Evolutionary conservation across 2,329 filamentous ascomycete species (phyloP), one percentile per base, ranked within the genome.

Genomic region (Pseudogymnoascus sp.): DNA sequence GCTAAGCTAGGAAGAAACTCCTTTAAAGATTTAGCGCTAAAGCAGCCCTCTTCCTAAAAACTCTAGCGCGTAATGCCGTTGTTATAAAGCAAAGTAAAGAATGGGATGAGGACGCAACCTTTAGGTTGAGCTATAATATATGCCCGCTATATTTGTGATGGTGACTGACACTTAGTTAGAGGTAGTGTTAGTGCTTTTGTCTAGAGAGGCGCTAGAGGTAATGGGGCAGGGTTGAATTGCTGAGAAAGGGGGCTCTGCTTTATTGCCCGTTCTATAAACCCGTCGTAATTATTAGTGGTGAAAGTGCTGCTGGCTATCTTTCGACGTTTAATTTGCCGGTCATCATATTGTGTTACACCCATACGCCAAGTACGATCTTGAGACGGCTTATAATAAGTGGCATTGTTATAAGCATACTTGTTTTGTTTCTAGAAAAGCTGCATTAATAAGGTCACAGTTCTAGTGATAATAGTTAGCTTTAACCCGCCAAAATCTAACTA

Each of bases 401-500:
- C 38, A 37, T 67, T 67, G 15, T 65, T 66, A 23, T 29, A 42
- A 17, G 59, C 42, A 40, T 67, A 67, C 29, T 59, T 42, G 40
- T 63, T 67, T 53, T 67, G 66, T 38, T 63, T 67, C 62, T 37
- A 67, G 21, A 64, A 67, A 7, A 67, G 50, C 23, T 67, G 65
- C 37, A 31, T 63, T 4, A 67, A 59, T 1, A 67, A 37, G 1
- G 44, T 42, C 6, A 66, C 61, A 31, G 65, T 67, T 19, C 66
- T 67, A 5, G 23, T 33, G 11, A 60, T 11, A 21, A 44, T 44
- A 44, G 40, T 44, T 7, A 42, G 62, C 21, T 35, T 42, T 37
- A 38, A n/a, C n/a, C n/a, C 17, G 9, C 15, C 5, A 37, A 63
- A 19, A 9, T 2, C n/a, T 42, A 21, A 42, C 38, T 42, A 23